Base-by-base conservation (phyloP, 2,329 filamentous ascomycete species). In the Pseudogymnoascus sp. region DNA sequence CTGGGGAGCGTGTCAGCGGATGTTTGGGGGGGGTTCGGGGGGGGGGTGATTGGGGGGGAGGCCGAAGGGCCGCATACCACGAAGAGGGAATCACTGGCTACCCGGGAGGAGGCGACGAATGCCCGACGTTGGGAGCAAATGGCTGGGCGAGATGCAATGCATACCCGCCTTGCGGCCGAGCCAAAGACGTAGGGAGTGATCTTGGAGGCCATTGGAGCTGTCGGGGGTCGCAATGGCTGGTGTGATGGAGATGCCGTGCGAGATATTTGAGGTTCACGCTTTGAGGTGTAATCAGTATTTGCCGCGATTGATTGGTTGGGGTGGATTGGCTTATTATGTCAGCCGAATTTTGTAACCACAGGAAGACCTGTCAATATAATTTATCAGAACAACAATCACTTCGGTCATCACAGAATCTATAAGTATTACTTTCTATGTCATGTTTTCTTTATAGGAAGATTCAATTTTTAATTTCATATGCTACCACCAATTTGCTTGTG, bases 161-260 rank as follows among this genome's bases (percentile, higher is more conserved):
- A 82, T 70, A 83, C 78, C 69, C 86, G 80, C 73, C 89, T 85
- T 71, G 84, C 79, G 74, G 83, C 85, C 72, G 86, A 85, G 78
- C 90, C 84, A 77, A 91, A 80, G 73, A 90, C 77, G 74, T 88
- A 83, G 59, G 91, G 89, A 66, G 87, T 83, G 74, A 96, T 79
- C 81, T 88, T 93, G 76, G 89, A 93, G 76, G 91, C 89, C 92
- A 96, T 96, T 73, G 70, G 59, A 67, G 68, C 68, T 51, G 64
- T 69, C 64, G 57, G 45, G 65, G 63, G 65, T 69, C 70, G 70
- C 72, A 74, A 74, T 74, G 71, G 71, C 71, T 70, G 64, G 39
- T 57, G 45, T 62, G 40, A 39, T 62, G 59, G 59, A 47, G 34
- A 40, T 37, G 31, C 34, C n/a, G 59, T 60, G 11, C 34, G 59